Base-by-base conservation (phyloP, 2,329 filamentous ascomycete species). In the Magnaporthiopsis incrustans region DNA sequence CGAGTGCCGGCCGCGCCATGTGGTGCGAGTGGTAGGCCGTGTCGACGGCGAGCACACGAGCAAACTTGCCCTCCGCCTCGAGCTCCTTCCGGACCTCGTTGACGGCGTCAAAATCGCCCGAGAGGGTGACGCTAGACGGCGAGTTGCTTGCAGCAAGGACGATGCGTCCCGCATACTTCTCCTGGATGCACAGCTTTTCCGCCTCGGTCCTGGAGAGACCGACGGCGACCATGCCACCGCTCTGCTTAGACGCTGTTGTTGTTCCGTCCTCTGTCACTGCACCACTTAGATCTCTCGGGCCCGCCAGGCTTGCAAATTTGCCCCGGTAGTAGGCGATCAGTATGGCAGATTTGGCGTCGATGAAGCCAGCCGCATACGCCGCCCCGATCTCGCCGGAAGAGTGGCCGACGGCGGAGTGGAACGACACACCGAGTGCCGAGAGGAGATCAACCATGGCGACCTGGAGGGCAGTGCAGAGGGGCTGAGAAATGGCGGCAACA, bases 391-490 rank as follows among this genome's bases (percentile, higher is more conserved):
- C 78, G 4, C 78, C 78, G 4, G 75, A 78, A 0, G 76, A 77
- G 67, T 78, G 77, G 25, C 77, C 77, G 14, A 78, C 72, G 3
- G 77, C 74, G 5, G 71, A 70, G 60, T 67, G 63, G 57, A 75
- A 74, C 3, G 30, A 57, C 4, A 75, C 64, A 1, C 70, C 72
- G 10, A 74, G 61, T 22, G 67, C 67, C 14, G 61, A 62, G 3
- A 75, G 67, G 6, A 75, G 65, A 38, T 75, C 69, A 0, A 74
- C 68, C 0, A 75, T 67, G 0, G 73, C 82, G 2, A 86, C 73
- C 67, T 86, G 84, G 1, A 86, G 57, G 0, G 82, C 82, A 0
- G 82, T 85, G 62, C 79, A 84, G 1, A 83, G 68, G 0, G 83
- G 80, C 66, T 85, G 83, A 0, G 79, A 77, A 27, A 83, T 67